Conservation (phyloP, 495 filamentous ascomycete species). For the Penicillium egyptiacum region DNA sequence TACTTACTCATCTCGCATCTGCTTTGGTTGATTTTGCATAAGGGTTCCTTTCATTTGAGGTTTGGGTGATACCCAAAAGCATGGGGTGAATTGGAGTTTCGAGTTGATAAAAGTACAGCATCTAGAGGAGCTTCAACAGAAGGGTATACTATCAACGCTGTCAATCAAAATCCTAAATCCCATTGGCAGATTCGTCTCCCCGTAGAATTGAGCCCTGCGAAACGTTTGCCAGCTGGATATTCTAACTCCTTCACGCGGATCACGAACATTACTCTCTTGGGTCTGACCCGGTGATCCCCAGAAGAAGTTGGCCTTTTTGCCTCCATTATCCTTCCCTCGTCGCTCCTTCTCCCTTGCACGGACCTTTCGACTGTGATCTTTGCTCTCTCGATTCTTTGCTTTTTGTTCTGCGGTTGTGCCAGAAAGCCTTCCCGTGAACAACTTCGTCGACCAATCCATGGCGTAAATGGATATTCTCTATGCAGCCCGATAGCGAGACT, state of each 20-base stretch:
- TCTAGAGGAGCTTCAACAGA: neutral
- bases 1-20: neutral
- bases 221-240: neutral
- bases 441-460: neutral
- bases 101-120: constrained; percentile 1
- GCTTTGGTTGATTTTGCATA: neutral
- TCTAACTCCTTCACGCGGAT: neutral
- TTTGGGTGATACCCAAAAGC: neutral
- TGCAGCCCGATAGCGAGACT: no score
- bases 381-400: neutral
- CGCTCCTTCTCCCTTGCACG: neutral
- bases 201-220: no score
- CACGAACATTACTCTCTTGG: neutral
- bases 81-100: constrained; percentile 2
- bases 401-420: neutral
- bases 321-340: neutral
- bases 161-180: neutral
- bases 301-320: neutral
- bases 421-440: neutral
- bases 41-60: neutral
- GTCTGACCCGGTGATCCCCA: neutral
- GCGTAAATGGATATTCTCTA: neutral
- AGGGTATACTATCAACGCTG: neutral
- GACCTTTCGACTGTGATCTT: neutral
- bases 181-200: no score